These are phyloP conservation scores for Trichocladium antarcticum DNA, from an alignment of 495 filamentous ascomycete species.

Conservation along the genomic window DNA sequence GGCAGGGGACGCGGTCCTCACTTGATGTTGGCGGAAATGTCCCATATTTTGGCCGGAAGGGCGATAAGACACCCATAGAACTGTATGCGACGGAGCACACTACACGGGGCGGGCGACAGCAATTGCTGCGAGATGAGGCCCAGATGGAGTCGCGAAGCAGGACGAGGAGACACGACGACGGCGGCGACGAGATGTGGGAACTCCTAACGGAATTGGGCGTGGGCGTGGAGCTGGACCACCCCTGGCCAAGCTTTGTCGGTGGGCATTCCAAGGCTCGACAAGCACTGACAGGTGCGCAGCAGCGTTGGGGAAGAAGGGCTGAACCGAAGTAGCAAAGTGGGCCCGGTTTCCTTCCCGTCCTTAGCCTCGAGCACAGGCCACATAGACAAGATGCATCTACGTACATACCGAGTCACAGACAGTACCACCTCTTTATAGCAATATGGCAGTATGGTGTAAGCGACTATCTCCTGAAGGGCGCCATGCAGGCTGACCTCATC, in stretches of 20 bases:
- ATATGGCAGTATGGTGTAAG: not conserved
- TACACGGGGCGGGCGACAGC: not conserved
- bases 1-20: constrained; percentile 14
- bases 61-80: constrained; percentile 24
- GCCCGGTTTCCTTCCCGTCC: not conserved
- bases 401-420: too few species aligned
- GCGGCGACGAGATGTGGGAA: not conserved
- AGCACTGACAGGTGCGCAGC: not conserved
- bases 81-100: constrained; percentile 2
- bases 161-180: not conserved
- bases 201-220: not conserved
- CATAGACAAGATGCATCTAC: not conserved
- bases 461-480: not conserved
- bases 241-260: not conserved
- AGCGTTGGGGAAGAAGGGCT: not conserved
- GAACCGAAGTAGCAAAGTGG: not conserved
- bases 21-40: constrained; percentile 27
- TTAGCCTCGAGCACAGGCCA: constrained; percentile 6
- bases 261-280: not conserved
- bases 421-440: not conserved
- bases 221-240: not conserved
- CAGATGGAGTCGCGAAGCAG: not conserved
- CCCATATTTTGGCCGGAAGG: constrained; percentile 25
- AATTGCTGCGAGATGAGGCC: not conserved
- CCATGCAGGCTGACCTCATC: not conserved